phyloP scores from a whole-genome alignment of 2,329 filamentous ascomycete genomes.

The Coniosporium tulheliwenetii region DNA sequence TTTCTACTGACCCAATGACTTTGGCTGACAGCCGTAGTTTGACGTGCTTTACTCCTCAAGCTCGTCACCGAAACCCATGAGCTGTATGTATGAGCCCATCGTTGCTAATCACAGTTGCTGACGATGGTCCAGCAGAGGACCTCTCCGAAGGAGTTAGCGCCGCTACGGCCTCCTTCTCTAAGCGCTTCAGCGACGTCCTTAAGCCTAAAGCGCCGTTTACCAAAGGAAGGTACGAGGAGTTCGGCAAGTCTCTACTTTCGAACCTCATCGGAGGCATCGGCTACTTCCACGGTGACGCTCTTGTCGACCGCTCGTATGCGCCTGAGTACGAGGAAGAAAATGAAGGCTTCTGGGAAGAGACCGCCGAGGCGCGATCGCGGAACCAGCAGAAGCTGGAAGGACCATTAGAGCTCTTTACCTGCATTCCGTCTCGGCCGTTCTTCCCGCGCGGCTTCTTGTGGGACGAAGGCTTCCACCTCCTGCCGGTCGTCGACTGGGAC shows the following conservation, averaged over 20 bases:
- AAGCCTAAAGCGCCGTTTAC: slow-evolving; percentile 62
- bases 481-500: slow-evolving; percentile 89
- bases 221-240: slow-evolving; percentile 55
- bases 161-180: slow-evolving; percentile 52
- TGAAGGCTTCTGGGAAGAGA: slow-evolving; percentile 89
- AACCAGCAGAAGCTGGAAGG: slow-evolving; percentile 58
- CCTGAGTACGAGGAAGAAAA: slow-evolving; percentile 88
- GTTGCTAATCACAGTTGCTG: slow-evolving; percentile 3
- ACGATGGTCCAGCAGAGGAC: slow-evolving; percentile 31
- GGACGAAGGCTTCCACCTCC: slow-evolving; percentile 94
- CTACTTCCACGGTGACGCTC: slow-evolving; percentile 79
- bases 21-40: slow-evolving; percentile 37
- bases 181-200: slow-evolving; percentile 60
- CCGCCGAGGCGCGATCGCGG: slow-evolving; percentile 60
- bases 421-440: slow-evolving; percentile 83
- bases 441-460: slow-evolving; percentile 94
- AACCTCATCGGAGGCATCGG: slow-evolving; percentile 89
- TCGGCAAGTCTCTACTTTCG: slow-evolving; percentile 82
- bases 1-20: background rate
- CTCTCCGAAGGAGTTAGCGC: slow-evolving; percentile 54
- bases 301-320: slow-evolving; percentile 86
- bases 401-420: slow-evolving; percentile 78
- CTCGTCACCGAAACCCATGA: slow-evolving; percentile 41
- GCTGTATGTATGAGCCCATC: slow-evolving; percentile 27
- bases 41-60: slow-evolving; percentile 79